These are phyloP conservation scores for Sclerotinia sclerotiorum DNA, from an alignment of 2,329 filamentous ascomycete genomes.

Conservation along the genomic window DNA sequence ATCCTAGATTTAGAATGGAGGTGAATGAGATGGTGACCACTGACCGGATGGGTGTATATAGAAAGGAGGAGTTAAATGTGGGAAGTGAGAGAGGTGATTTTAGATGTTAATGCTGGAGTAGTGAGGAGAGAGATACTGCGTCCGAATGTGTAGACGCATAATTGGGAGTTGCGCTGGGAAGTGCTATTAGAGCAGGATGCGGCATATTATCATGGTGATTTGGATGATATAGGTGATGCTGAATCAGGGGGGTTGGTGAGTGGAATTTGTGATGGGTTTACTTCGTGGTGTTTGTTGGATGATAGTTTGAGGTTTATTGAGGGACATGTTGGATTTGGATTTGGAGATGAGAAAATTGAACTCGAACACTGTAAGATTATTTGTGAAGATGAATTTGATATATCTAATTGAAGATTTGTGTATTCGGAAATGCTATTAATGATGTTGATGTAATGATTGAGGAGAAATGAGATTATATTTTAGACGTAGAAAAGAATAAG, in stretches of 20 bases:
- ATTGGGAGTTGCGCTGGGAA: slow-evolving; percentile 16
- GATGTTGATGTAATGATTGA: not conserved
- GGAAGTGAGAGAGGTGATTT: no score
- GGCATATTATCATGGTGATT: not conserved
- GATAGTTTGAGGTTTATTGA: not conserved
- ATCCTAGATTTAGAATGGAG: slow-evolving; percentile 24
- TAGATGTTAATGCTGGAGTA: slow-evolving; percentile 29
- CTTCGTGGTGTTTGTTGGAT: not conserved
- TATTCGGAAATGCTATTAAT: not conserved
- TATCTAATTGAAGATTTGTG: not conserved
- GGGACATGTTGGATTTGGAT: no score
- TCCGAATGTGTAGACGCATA: slow-evolving; percentile 37
- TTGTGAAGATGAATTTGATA: not conserved
- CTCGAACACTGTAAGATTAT: not conserved
- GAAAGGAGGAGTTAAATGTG: slow-evolving; percentile 26
- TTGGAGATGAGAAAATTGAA: not conserved
- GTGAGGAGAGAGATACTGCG: slow-evolving; percentile 38
- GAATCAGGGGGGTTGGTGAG: not conserved
- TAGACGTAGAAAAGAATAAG: not conserved
- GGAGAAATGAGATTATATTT: slow-evolving; percentile 1
- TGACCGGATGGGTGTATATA: no score
- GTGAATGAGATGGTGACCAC: no score
- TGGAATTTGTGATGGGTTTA: not conserved
- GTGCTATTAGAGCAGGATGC: not conserved
- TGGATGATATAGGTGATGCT: not conserved